Conservation (phyloP, 345 rosid species). For the Durio zibethinus region DNA sequence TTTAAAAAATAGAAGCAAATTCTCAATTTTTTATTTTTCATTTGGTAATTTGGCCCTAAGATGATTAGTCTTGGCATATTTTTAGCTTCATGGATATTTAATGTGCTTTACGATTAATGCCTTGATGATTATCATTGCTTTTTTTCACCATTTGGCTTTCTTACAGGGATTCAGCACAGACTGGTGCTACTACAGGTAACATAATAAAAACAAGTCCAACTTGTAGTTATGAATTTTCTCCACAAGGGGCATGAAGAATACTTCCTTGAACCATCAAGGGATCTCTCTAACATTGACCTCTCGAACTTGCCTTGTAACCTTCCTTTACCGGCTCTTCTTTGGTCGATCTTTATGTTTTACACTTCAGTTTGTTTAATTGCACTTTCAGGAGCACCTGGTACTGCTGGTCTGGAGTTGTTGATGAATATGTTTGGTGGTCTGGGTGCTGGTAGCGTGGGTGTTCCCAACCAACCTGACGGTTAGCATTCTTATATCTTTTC, state of each 20-base stretch:
- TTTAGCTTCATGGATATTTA: background rate
- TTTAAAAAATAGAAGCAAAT: background rate
- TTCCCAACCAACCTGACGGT: constrained; percentile 65
- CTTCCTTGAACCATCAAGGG: background rate
- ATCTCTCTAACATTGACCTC: background rate
- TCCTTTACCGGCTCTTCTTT: background rate
- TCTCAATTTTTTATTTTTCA: background rate
- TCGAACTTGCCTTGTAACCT: background rate
- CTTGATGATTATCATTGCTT: background rate
- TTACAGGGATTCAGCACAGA: constrained; percentile 51
- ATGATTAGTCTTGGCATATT: background rate
- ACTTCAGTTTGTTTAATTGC: background rate
- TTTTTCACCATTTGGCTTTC: constrained; percentile 9
- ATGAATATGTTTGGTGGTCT: constrained; percentile 92
- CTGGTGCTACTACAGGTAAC: constrained; percentile 59
- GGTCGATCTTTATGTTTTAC: background rate
- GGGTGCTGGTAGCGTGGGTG: constrained; percentile 66
- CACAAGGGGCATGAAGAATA: background rate
- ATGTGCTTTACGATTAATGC: background rate
- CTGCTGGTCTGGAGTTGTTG: constrained; percentile 55
- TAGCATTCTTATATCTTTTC: constrained; percentile 18
- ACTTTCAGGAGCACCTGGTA: constrained; percentile 38
- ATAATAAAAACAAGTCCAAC: background rate
- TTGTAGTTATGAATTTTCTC: background rate
- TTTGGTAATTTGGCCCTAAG: background rate